Base-by-base conservation (phyloP, 352 stramenopile genomes). In the Pythium aristosporum region DNA sequence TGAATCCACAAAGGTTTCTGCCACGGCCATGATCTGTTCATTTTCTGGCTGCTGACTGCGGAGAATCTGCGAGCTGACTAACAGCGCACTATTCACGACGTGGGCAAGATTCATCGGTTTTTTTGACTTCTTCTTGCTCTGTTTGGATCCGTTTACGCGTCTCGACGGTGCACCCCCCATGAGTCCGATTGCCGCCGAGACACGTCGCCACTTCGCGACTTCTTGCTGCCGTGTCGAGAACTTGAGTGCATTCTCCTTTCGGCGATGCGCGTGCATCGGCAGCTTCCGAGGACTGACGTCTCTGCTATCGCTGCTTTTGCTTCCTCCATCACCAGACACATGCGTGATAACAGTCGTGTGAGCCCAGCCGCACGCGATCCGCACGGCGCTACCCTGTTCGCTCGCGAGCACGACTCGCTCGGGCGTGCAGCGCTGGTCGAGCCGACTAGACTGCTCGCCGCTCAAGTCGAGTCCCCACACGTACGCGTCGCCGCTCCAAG, bases 311-410 rank as follows among this genome's bases (percentile, higher is more conserved):
- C 57, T 36, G 13, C 11, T 36, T n/a, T 1, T 34, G 9, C n/a
- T 20, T 13, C 23, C 23, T 44, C 16, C n/a, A 28, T 67, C 61
- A 11, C 53, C 42, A 43, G 30, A 61, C 2, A 32, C 51, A 9
- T 87, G 68, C 11, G 80, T 87, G 20, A 85, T 57, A n/a, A 92
- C 63, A 25, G 84, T 81, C 1, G 79, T 91, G 63, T 91, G 79
- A 0, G 72, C 69, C 82, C 82, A 93, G 1, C 84, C 84, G 36
- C 82, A 92, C 2, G 76, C 77, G 21, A 90, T 68, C 50, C 75
- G 74, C 3, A 72, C 65, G 1, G 76, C 80, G 13, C 63, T 59
- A 15, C 11, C 34, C 50, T 91, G 75, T 9, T 73, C 69, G 15
- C 68, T 55, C 1, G 73, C 75, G 8, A 87, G 54, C 2, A 39